These are phyloP conservation scores for Vanrija sp. DNA, from an alignment of 1,284 basidiomycete species.

Conservation along the genomic window DNA sequence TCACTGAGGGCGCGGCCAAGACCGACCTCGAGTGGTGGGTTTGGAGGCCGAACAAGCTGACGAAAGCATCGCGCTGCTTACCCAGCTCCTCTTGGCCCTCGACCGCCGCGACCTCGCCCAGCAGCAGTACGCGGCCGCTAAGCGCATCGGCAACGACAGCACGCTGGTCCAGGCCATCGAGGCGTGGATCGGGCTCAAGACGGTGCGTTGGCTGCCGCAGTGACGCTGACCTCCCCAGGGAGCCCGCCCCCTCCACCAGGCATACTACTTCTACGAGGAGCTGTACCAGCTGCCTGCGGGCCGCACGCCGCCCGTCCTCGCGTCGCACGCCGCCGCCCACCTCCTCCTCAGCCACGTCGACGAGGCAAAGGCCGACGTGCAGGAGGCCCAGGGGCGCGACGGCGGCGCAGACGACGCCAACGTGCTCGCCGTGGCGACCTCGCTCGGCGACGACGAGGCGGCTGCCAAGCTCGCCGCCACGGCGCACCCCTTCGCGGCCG, in stretches of 20 bases:
- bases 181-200: slow-evolving; percentile 76
- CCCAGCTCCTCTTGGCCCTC: slow-evolving; percentile 80
- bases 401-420: slow-evolving; percentile 58
- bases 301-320: slow-evolving; percentile 64
- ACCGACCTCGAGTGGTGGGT: slow-evolving; percentile 81
- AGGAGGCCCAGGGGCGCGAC: slow-evolving; percentile 64
- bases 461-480: slow-evolving; percentile 51
- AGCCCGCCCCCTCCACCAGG: slow-evolving; percentile 53
- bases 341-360: slow-evolving; percentile 72
- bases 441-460: slow-evolving; percentile 57
- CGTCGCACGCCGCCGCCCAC: slow-evolving; percentile 77
- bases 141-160: slow-evolving; percentile 82
- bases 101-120: slow-evolving; percentile 80
- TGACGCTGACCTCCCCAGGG: slow-evolving; percentile 48
- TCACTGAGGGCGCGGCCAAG: slow-evolving; percentile 64
- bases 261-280: slow-evolving; percentile 85
- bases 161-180: slow-evolving; percentile 84
- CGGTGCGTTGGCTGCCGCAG: slow-evolving; percentile 55
- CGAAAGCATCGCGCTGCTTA: slow-evolving; percentile 67
- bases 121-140: slow-evolving; percentile 72
- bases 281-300: slow-evolving; percentile 81
- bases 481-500: slow-evolving; percentile 38
- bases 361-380: slow-evolving; percentile 77
- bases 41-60: neutral
- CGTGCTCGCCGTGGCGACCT: slow-evolving; percentile 66